Evolutionary conservation across 495 filamentous ascomycete species (phyloP).

Genomic region (Hyaloscypha finlandica): DNA sequence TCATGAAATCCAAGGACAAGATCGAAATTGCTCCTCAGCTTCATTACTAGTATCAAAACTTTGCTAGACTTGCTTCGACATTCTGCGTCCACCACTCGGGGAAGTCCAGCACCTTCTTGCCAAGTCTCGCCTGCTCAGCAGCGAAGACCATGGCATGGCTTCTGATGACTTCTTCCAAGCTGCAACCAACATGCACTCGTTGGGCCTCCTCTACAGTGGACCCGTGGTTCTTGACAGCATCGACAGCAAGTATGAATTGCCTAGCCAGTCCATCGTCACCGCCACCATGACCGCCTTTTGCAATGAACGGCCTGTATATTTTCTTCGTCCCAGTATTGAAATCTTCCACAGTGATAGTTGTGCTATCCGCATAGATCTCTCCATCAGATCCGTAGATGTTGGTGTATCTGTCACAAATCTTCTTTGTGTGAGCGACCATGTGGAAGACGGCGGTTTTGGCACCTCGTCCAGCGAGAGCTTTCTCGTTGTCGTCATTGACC

Average conservation of each 20-base stretch:
- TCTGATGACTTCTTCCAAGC: slow-evolving; percentile 77
- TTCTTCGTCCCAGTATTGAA: slow-evolving; percentile 59
- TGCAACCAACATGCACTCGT: slow-evolving; percentile 72
- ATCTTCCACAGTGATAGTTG: slow-evolving; percentile 62
- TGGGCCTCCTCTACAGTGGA: slow-evolving; percentile 74
- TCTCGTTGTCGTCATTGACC: slow-evolving; percentile 20
- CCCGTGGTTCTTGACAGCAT: slow-evolving; percentile 71
- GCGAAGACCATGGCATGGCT: slow-evolving; percentile 95
- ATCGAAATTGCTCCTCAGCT: too few species aligned
- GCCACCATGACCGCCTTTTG: slow-evolving; percentile 73
- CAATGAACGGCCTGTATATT: slow-evolving; percentile 52
- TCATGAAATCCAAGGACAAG: too few species aligned
- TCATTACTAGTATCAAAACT: neutral
- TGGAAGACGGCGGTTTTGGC: slow-evolving; percentile 88
- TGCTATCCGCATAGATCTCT: slow-evolving; percentile 80
- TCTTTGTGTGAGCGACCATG: slow-evolving; percentile 89
- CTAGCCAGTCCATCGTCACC: slow-evolving; percentile 81
- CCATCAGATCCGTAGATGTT: slow-evolving; percentile 82
- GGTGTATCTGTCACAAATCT: slow-evolving; percentile 80
- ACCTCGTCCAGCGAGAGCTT: slow-evolving; percentile 47
- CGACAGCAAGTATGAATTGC: slow-evolving; percentile 79
- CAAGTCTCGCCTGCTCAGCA: slow-evolving; percentile 79
- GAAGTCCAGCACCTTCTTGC: slow-evolving; percentile 74
- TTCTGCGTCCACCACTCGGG: slow-evolving; percentile 73
- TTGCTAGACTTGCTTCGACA: slow-evolving; percentile 37